Evolutionary conservation across 2,329 filamentous ascomycete species (phyloP).

Genomic region (Mollisia scopiformis): DNA sequence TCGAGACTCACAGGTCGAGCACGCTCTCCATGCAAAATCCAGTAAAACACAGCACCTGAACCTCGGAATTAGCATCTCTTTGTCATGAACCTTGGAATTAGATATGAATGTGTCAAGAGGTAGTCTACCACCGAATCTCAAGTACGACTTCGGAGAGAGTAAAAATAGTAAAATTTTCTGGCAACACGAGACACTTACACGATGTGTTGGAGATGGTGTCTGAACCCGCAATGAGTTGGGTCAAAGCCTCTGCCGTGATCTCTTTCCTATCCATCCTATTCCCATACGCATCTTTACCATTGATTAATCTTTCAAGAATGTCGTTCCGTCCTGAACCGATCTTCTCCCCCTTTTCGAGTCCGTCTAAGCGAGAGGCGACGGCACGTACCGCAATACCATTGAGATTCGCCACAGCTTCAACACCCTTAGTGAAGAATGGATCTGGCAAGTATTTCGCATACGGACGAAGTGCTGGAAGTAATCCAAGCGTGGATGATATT

Average conservation of each 20-base stretch:
- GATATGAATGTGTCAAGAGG: too few relatives aligned
- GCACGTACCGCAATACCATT: slow-evolving; percentile 86
- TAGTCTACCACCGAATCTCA: too few relatives aligned
- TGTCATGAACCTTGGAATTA: too few relatives aligned
- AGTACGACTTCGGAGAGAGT: too few relatives aligned
- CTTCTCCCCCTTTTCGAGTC: slow-evolving; percentile 56
- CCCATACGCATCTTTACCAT: slow-evolving; percentile 81
- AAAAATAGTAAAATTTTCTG: too few relatives aligned
- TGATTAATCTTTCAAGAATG: slow-evolving; percentile 80
- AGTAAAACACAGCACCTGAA: slow-evolving; percentile 80
- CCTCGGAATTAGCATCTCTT: too few relatives aligned
- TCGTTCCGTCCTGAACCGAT: slow-evolving; percentile 63
- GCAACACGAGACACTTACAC: too few relatives aligned
- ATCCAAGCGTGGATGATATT: slow-evolving; percentile 79
- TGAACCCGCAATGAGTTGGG: slow-evolving; percentile 80
- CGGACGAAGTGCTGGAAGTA: slow-evolving; percentile 72
- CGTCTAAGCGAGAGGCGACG: slow-evolving; percentile 76
- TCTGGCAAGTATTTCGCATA: slow-evolving; percentile 81
- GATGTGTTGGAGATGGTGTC: slow-evolving; percentile 81
- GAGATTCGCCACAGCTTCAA: slow-evolving; percentile 76
- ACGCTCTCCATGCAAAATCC: slow-evolving; percentile 40
- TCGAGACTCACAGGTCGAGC: slow-evolving; percentile 60
- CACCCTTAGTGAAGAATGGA: slow-evolving; percentile 76
- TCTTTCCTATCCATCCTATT: slow-evolving; percentile 76
- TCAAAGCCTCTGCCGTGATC: slow-evolving; percentile 85